Evolutionary conservation across 2,329 filamentous ascomycete species (phyloP), one percentile per base, ranked within the genome.

Genomic region (Sporothrix sp.): DNA sequence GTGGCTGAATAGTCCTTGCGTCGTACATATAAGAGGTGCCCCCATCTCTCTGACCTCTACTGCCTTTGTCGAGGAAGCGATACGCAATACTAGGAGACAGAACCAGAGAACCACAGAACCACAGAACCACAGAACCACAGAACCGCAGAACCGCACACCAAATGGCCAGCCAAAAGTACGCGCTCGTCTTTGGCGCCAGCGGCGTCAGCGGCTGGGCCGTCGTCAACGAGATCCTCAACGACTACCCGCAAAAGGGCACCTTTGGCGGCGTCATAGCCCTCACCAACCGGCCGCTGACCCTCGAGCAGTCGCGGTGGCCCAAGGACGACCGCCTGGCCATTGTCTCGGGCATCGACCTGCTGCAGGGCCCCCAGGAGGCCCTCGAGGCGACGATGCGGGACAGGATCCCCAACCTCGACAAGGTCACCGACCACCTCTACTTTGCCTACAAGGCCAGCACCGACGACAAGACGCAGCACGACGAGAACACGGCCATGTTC

Each of bases 341-440:
- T 42, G 65, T 69, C 3, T 66, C 64, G 18, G 68, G 68, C 9
- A 66, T 71, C 52, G 66, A 71, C 56, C 59, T 72, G 10, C 62
- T 71, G 11, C 54, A 64, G 25, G 62, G 65, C 16, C 60, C 44
- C n/a, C 68, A 69, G 48, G 61, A 70, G 32, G 62, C 66, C 10
- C 54, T 72, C 10, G 65, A 69, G 52, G 55, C 56, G 14, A 59
- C 59, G 25, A 51, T 71, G 43, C 59, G 61, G 40, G 48, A 58
- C 18, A 63, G 61, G 37, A 61, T 70, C 27, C 51, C 63, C 2
- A 60, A 62, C 2, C 59, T 71, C 8, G 58, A 62, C 8, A 61
- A 64, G 23, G 65, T 71, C 2, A 71, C 68, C 20, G 69, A 72
- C 59, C 63, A 71, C 11, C 69, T 69, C 58, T 72, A 68, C 51